Evolutionary conservation across 345 rosid species (phyloP), one percentile per base, ranked within the genome.

Genomic region (Pistacia vera): DNA sequence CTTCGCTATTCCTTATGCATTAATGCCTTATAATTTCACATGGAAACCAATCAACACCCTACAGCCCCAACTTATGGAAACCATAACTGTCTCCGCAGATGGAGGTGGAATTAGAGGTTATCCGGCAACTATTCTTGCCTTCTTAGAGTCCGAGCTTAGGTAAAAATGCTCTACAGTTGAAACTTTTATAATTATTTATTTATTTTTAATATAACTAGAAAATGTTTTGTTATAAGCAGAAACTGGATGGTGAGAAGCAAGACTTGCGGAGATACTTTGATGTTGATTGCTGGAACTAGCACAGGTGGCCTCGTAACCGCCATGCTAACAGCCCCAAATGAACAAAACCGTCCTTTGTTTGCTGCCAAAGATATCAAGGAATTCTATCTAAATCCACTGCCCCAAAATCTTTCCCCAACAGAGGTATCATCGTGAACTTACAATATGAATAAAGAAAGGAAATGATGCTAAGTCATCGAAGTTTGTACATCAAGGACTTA

Each of bases 131-230:
- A n/a, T n/a, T n/a, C n/a, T n/a, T n/a, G n/a, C n/a, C n/a, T n/a
- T n/a, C n/a, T n/a, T 91, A 10, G 97, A 91, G 75, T 81, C 92
- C 11, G 83, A 90, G 74, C 92, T 91, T 70, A 90, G 90, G 97
- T 90, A 63, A 41, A 52, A 13, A 13, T 52, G 56, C 18, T 52
- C 4, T 13, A 52, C 16, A n/a, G n/a, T n/a, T n/a, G n/a, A n/a
- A n/a, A n/a, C n/a, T n/a, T n/a, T n/a, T n/a, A n/a, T n/a, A n/a
- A n/a, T n/a, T n/a, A n/a, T n/a, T n/a, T n/a, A n/a, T 13, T 5
- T 10, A 80, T 87, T 87, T 54, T 78, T 49, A 5, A 0, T 52
- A 4, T 9, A 94, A 91, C 71, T 80, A 89, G 11, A 81, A 90
- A 72, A 90, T 88, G n/a, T n/a, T n/a, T n/a, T n/a, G n/a, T n/a